Conservation (phyloP, 2,329 filamentous ascomycete genomes). For the Aspergillus thermomutatus region DNA sequence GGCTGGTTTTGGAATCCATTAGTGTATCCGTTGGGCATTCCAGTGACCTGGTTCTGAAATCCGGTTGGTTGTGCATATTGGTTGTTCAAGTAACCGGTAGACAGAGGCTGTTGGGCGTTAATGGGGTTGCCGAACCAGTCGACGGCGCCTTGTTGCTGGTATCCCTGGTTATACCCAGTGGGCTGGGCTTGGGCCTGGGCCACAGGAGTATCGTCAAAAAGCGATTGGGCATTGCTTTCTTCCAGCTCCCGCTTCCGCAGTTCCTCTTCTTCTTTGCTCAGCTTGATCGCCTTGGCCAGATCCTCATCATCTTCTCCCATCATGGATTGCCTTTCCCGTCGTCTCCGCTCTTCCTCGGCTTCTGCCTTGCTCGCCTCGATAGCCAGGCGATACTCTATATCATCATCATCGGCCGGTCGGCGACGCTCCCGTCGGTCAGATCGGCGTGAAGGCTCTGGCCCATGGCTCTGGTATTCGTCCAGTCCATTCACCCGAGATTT, state of each 20-base stretch:
- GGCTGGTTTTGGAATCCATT: slow-evolving; percentile 68
- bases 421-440: slow-evolving; percentile 46
- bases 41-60: slow-evolving; percentile 58
- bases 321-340: slow-evolving; percentile 56
- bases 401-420: slow-evolving; percentile 69
- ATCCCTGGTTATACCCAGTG: slow-evolving; percentile 93
- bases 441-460: slow-evolving; percentile 37
- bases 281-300: slow-evolving; percentile 86
- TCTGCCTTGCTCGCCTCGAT: slow-evolving; percentile 94
- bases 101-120: slow-evolving; percentile 69
- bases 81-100: slow-evolving; percentile 64
- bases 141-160: slow-evolving; percentile 92
- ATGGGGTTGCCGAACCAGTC: slow-evolving; percentile 98
- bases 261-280: slow-evolving; percentile 89
- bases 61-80: slow-evolving; percentile 76
- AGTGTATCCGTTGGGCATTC: slow-evolving; percentile 66
- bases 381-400: slow-evolving; percentile 84
- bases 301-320: slow-evolving; percentile 79
- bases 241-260: slow-evolving; percentile 81
- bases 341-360: slow-evolving; percentile 84
- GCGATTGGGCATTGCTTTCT: slow-evolving; percentile 73
- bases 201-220: slow-evolving; percentile 77
- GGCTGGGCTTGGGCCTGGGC: slow-evolving; percentile 68
- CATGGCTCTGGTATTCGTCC: slow-evolving; percentile 62
- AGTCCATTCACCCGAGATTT: slow-evolving; percentile 93